Base-by-base conservation (phyloP, 257 asterid genomes). In the Solanum chaucha region DNA sequence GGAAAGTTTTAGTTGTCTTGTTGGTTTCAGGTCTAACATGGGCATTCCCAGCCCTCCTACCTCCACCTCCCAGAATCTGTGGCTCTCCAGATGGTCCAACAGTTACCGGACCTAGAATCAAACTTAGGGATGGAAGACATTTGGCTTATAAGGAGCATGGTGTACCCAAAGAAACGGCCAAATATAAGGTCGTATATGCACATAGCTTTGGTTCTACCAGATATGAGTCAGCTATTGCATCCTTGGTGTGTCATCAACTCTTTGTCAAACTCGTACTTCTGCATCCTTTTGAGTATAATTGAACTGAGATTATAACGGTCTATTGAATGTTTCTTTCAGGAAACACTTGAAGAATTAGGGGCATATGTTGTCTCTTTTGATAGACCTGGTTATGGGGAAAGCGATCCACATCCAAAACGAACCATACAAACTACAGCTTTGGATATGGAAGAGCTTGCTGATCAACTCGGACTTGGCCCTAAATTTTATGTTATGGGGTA, bases 341-440 rank as follows among this genome's bases (percentile, higher is more conserved):
- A 89, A 80, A 73, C 89, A 85, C 92, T 92, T 5, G 92, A 94
- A 82, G 92, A 92, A 82, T 89, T 93, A 65, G 95, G 98, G 59
- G 89, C 90, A 20, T 91, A 95, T 87, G 80, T 95, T 0, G 96
- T 95, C 88, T 83, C 95, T 30, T 95, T 95, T 86, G 98, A 94
- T 87, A 92, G 97, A 87, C 94, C 97, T 4, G 97, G 98, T 74
- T 95, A 95, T 81, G 98, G 97, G 82, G 93, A 95, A 92, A 95
- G 97, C 44, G 98, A 95, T 90, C 98, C 97, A 2, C 92, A 94
- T 88, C 96, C 97, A 3, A 90, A 90, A 61, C 87, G 97, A 48
- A 91, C 94, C 1, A 85, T 93, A 11, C 78, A 88, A 88, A 95
- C 96, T 88, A 83, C 89, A 67, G 93, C 93, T 5, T 77, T 92